Evolutionary conservation across 768 basidiomycete genomes (phyloP).

Genomic region (Porpolomopsis calyptriformis): DNA sequence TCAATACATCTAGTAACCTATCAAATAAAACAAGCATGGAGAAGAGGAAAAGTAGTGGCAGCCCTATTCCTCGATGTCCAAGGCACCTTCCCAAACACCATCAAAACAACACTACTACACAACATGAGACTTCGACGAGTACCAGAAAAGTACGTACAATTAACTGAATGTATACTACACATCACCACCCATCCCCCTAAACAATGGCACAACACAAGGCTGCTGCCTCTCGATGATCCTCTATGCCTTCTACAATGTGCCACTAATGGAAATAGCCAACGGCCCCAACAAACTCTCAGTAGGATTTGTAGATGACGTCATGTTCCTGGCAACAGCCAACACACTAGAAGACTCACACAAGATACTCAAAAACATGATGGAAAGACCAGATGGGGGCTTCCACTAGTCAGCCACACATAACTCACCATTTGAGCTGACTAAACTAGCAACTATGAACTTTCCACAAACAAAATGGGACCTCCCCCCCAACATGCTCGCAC

Average conservation of each 20-base stretch:
- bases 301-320: constrained; percentile 14
- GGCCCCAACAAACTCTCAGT: neutral
- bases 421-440: constrained; percentile 13
- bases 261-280: constrained; percentile 11
- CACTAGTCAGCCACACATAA: constrained; percentile 15
- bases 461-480: neutral
- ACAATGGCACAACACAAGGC: constrained; percentile 2
- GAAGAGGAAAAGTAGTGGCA: constrained; percentile 20
- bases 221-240: neutral
- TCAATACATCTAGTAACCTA: constrained; percentile 23
- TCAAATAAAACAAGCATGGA: constrained; percentile 29
- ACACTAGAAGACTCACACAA: constrained; percentile 1
- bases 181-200: neutral
- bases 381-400: constrained; percentile 5
- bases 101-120: constrained; percentile 20
- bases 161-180: constrained; percentile 7
- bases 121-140: constrained; percentile 21
- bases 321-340: constrained; percentile 4
- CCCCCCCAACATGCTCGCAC: neutral
- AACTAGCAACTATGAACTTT: constrained; percentile 12
- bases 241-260: constrained; percentile 19
- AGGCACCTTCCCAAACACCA: constrained; percentile 33
- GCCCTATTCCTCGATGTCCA: constrained; percentile 32
- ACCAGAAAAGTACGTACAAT: constrained; percentile 16
- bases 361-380: constrained; percentile 10